A percentile compares a stretch with the other conserved stretches of the same genome.
These are phyloP conservation scores for Colletotrichum graminicola DNA, from an alignment of 2,329 filamentous ascomycete species.

Conservation along the genomic window DNA sequence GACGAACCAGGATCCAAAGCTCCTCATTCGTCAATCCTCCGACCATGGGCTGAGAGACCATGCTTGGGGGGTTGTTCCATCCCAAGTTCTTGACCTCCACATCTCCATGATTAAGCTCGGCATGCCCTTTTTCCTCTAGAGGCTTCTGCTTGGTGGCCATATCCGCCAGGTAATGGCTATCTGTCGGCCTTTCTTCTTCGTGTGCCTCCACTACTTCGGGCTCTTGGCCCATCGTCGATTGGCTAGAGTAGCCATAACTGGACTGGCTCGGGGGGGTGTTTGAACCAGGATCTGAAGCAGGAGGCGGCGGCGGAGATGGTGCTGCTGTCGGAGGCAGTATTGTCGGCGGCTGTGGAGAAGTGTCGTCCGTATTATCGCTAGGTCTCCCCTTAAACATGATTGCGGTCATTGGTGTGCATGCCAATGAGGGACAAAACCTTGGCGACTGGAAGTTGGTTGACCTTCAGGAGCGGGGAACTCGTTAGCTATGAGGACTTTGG, in stretches of 20 bases:
- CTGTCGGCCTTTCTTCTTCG: slow-evolving; percentile 50
- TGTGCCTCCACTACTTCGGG: slow-evolving; percentile 48
- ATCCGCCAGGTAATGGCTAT: slow-evolving; percentile 54
- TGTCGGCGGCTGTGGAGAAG: slow-evolving; percentile 14
- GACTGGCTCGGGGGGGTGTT: slow-evolving; percentile 19
- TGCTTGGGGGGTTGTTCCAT: slow-evolving; percentile 72
- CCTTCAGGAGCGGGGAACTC: background rate
- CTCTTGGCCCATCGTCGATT: slow-evolving; percentile 43
- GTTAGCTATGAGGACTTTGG: slow-evolving; percentile 8
- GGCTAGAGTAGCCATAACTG: slow-evolving; percentile 28
- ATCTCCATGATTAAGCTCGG: slow-evolving; percentile 62
- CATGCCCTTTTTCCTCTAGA: slow-evolving; percentile 58
- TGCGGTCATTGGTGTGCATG: background rate
- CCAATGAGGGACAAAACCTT: background rate
- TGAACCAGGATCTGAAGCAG: background rate
- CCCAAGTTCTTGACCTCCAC: slow-evolving; percentile 74
- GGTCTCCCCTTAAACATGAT: slow-evolving; percentile 36
- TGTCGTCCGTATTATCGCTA: slow-evolving; percentile 21
- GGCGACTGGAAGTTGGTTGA: background rate
- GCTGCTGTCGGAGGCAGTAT: background rate
- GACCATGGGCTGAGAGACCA: slow-evolving; percentile 71
- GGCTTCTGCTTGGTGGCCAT: slow-evolving; percentile 44
- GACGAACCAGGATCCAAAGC: slow-evolving; percentile 76
- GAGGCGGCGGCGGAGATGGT: background rate
- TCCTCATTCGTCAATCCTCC: slow-evolving; percentile 79